Conservation (phyloP, 208 protist genomes). For the Lotmaria passim region DNA sequence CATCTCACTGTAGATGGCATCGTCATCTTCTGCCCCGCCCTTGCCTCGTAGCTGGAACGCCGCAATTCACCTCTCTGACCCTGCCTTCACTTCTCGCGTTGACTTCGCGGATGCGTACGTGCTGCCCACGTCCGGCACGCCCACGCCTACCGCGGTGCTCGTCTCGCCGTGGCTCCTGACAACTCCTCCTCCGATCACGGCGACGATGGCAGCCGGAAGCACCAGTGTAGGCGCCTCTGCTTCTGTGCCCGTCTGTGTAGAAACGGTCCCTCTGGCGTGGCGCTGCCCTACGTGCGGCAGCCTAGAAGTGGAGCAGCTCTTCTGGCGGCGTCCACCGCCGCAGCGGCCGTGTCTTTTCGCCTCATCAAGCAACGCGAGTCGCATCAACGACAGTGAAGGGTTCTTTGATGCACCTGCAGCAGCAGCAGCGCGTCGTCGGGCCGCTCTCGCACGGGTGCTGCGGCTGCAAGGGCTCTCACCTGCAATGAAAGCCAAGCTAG, state of each 20-base stretch:
- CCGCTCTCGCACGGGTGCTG: constrained; percentile 11
- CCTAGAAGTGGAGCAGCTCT: constrained; percentile 46
- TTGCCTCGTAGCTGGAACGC: constrained; percentile 1
- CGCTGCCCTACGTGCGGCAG: constrained; percentile 45
- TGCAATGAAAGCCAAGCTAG: constrained; percentile 23
- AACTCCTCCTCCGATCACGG: background rate
- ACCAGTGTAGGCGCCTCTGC: background rate
- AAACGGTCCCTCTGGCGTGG: constrained; percentile 50
- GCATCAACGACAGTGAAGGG: too few species aligned
- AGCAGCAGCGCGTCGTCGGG: background rate
- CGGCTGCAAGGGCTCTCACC: constrained; percentile 15
- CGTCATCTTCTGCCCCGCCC: background rate
- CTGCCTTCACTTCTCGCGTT: constrained; percentile 50
- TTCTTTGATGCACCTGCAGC: background rate
- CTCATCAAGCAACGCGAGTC: background rate
- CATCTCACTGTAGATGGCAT: background rate
- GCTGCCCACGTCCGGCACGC: constrained; percentile 29
- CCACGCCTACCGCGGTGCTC: constrained; percentile 8
- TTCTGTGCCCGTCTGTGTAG: background rate
- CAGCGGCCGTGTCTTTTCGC: background rate
- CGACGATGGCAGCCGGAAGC: background rate
- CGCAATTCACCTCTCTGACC: constrained; percentile 40
- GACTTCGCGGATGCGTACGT: constrained; percentile 50
- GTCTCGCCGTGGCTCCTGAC: constrained; percentile 51
- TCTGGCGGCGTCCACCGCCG: constrained; percentile 22